Evolutionary conservation across 148 eudicot genomes (phyloP).

Genomic region (Fagopyrum homotropicum): DNA sequence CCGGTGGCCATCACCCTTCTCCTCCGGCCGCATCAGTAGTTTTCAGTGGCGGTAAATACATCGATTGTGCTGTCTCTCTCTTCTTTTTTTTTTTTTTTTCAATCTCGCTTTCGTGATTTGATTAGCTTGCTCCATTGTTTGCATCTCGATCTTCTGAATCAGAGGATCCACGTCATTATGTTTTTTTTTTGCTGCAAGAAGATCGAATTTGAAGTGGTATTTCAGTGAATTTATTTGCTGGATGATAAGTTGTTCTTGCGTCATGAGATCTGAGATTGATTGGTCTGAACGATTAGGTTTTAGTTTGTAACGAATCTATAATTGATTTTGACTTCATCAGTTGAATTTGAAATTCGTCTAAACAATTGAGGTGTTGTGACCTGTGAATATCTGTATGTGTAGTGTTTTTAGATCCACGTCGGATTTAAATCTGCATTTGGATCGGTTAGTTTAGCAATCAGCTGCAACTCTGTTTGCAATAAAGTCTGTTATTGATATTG

Average conservation of each 20-base stretch:
- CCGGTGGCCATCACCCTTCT: neutral
- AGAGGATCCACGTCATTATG: neutral
- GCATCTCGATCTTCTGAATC: neutral
- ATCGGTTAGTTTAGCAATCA: too few species aligned
- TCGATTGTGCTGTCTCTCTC: neutral
- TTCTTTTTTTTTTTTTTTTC: too few species aligned
- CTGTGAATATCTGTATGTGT: too few species aligned
- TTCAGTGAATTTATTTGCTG: neutral
- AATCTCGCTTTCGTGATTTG: neutral
- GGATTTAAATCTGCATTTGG: too few species aligned
- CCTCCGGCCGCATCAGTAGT: neutral
- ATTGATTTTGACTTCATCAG: neutral
- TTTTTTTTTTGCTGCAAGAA: neutral
- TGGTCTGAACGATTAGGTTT: neutral
- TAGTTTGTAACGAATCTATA: neutral
- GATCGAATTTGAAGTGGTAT: neutral
- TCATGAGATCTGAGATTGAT: neutral
- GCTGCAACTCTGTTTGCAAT: too few species aligned
- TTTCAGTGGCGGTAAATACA: neutral
- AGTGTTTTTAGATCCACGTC: too few species aligned
- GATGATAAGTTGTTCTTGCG: neutral
- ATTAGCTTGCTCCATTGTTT: neutral
- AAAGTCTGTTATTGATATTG: too few species aligned
- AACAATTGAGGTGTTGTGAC: too few species aligned
- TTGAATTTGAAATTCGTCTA: neutral